Evolutionary conservation across 768 basidiomycete genomes (phyloP).

Genomic region (Auricularia sp.): DNA sequence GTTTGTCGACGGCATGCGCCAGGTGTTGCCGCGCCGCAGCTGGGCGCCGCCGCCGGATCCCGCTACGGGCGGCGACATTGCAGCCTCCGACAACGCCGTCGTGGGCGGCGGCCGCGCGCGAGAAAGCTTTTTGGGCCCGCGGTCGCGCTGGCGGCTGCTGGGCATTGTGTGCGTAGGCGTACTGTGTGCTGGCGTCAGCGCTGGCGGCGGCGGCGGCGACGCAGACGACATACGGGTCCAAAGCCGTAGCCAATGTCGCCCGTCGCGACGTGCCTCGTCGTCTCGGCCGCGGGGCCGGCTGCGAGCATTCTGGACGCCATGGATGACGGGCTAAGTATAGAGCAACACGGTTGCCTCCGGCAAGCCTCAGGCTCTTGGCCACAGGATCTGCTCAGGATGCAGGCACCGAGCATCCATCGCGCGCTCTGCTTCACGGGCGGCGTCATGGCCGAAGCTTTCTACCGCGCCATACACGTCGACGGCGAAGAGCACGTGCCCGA

Average conservation of each 20-base stretch:
- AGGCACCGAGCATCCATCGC: neutral
- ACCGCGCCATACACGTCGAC: constrained; percentile 28
- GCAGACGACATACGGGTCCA: neutral
- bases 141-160: neutral
- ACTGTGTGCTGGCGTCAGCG: neutral
- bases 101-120: neutral
- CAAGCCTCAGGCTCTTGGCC: neutral
- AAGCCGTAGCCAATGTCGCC: neutral
- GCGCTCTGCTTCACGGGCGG: constrained; percentile 14
- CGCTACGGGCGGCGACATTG: neutral
- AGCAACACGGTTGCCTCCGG: neutral
- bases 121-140: neutral
- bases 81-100: neutral
- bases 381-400: neutral
- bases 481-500: constrained; percentile 29
- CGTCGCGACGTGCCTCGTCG: neutral
- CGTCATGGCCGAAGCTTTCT: constrained; percentile 26
- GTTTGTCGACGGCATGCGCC: neutral
- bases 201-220: neutral
- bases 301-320: neutral
- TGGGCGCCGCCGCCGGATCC: neutral
- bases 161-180: neutral
- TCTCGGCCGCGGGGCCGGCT: neutral
- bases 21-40: neutral
- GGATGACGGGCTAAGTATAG: neutral